Conservation (phyloP, 1,139 yeast species). For the Barnettozyma hawaiiensis region DNA sequence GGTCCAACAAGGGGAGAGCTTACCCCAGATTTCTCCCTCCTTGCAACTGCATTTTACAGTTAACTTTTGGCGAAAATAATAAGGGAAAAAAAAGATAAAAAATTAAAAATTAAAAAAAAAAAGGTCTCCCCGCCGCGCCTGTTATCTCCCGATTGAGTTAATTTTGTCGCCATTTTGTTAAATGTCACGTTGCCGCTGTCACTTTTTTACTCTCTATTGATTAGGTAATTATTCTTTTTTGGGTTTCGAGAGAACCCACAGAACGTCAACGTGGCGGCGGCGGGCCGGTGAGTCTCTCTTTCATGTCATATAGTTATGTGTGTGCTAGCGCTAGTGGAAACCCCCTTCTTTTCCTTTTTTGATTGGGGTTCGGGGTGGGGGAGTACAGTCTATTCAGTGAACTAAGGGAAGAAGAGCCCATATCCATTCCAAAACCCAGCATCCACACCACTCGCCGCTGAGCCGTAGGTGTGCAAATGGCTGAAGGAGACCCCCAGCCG, state of each 20-base stretch:
- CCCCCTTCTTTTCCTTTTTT: too few species aligned
- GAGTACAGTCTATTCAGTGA: too few species aligned
- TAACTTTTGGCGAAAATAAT: background rate
- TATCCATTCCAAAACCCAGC: too few species aligned
- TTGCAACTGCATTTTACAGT: constrained; percentile 2
- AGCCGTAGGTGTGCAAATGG: background rate
- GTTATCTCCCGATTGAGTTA: background rate
- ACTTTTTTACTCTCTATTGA: too few species aligned
- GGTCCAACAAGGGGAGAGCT: background rate
- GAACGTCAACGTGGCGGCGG: background rate
- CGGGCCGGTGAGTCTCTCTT: background rate
- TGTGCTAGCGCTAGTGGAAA: too few species aligned
- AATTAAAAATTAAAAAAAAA: too few species aligned
- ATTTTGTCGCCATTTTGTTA: background rate
- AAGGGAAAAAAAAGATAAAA: too few species aligned
- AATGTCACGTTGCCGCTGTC: background rate
- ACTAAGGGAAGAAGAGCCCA: too few species aligned
- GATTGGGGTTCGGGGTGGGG: too few species aligned
- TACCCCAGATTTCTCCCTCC: background rate
- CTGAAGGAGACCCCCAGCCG: background rate
- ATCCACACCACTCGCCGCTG: too few species aligned
- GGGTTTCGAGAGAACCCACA: background rate
- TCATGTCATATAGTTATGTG: too few species aligned
- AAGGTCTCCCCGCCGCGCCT: background rate
- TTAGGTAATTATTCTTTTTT: too few species aligned